Conservation (phyloP, 2,329 filamentous ascomycete genomes). For the Talaromyces sp. region DNA sequence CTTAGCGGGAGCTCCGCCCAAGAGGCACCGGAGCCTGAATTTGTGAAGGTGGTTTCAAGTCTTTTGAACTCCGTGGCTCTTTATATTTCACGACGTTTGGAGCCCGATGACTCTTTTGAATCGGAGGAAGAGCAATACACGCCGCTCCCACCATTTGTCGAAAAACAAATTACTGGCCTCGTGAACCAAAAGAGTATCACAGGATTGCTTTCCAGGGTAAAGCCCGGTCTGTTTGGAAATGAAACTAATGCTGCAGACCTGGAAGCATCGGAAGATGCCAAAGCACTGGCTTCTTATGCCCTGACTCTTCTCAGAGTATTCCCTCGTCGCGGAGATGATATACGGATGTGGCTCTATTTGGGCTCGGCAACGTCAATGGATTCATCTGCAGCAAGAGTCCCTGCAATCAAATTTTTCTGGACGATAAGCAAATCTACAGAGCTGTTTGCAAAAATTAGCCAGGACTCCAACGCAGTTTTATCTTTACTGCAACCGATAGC, state of each 20-base stretch:
- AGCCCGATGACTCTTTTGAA: constrained; percentile 30
- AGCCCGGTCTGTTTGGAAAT: constrained; percentile 7
- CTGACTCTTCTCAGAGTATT: constrained; percentile 82
- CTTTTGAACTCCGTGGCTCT: constrained; percentile 53
- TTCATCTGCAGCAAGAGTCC: constrained; percentile 39
- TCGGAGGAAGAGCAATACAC: constrained; percentile 20
- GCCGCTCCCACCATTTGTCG: constrained; percentile 50
- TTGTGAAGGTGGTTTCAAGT: constrained; percentile 50
- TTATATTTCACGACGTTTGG: constrained; percentile 47
- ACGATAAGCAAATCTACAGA: constrained; percentile 54
- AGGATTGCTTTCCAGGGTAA: constrained; percentile 47
- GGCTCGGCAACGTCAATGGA: constrained; percentile 52
- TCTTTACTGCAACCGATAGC: constrained; percentile 46
- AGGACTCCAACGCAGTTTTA: constrained; percentile 54
- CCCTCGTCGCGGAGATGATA: constrained; percentile 73
- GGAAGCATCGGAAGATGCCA: constrained; percentile 54
- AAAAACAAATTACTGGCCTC: constrained; percentile 61
- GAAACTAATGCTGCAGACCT: constrained; percentile 13
- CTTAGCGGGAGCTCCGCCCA: constrained; percentile 30
- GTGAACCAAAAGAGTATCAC: constrained; percentile 72
- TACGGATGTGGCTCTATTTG: constrained; percentile 88
- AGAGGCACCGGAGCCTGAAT: constrained; percentile 46
- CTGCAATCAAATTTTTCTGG: constrained; percentile 83
- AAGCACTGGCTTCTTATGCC: constrained; percentile 76
- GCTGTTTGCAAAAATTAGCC: constrained; percentile 52